Evolutionary conservation across 257 asterid species (phyloP), one percentile per base, ranked within the genome.

Genomic region (Avicennia marina): DNA sequence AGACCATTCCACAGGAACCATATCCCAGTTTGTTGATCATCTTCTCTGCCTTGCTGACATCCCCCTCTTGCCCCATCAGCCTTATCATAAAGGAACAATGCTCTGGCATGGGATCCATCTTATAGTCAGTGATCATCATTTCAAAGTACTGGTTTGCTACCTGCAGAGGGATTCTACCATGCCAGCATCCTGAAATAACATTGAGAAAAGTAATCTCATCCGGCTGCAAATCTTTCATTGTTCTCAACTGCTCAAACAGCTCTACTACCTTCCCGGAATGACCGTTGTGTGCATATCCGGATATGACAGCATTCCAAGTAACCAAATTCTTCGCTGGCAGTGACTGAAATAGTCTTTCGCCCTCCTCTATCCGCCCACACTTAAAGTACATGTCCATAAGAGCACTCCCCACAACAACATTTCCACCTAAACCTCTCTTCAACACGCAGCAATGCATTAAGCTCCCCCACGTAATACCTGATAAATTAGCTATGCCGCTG

Each of bases 351-450:
- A 65, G 25, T 45, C 52, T 39, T 27, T 73, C 81, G 0, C 85
- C 94, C 48, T 81, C 81, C 0, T 56, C 24, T 38, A 81, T 64
- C 54, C 55, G 58, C 59, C 95, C 98, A 40, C 96, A 87, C 70
- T 87, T 91, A 29, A 82, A 79, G 60, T 91, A 87, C 96, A 85
- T 80, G 78, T 87, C 88, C 18, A 81, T 25, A 0, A 91, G 80
- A 46, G 98, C 83, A 67, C 83, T 85, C 13, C 96, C 98, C 21
- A 88, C 96, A 7, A 81, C 88, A 16, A 88, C 56, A 10, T 67
- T 55, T 18, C 21, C 58, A 13, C 81, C 79, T 39, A 87, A 69
- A 16, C 93, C 84, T 22, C 38, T 61, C 65, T 83, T 88, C 49
- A 87, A 5, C 0, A 79, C 75, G 31, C 82, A 85, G 48, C 87